phyloP scores from a whole-genome alignment of 2,329 filamentous ascomycete genomes.

The Fusarium setosum region DNA sequence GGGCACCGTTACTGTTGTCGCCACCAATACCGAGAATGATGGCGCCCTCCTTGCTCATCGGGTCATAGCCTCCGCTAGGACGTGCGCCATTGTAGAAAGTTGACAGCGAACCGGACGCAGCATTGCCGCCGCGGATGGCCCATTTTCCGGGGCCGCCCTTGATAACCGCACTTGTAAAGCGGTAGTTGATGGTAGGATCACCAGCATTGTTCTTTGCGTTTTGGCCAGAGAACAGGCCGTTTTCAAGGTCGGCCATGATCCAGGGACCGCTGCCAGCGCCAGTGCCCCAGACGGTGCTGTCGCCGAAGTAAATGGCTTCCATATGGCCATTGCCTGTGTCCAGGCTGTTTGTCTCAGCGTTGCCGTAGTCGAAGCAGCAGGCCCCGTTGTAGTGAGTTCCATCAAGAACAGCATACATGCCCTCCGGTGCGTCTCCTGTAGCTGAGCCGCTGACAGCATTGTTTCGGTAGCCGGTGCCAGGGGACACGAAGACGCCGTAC shows the following conservation, averaged over 20 bases:
- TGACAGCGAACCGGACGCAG: constrained; percentile 6
- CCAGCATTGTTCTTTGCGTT: constrained; percentile 18
- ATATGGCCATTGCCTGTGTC: constrained; percentile 74
- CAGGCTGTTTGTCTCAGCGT: constrained; percentile 56
- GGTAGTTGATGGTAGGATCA: constrained; percentile 4
- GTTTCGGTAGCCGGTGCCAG: constrained; percentile 23
- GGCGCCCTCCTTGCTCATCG: constrained; percentile 20
- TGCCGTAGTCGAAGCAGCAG: constrained; percentile 29
- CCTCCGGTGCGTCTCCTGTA: constrained; percentile 13
- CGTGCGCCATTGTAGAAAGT: constrained; percentile 21
- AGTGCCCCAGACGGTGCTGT: constrained; percentile 63
- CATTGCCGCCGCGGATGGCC: constrained; percentile 20
- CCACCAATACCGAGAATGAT: constrained; percentile 19
- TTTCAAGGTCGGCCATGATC: constrained; percentile 78
- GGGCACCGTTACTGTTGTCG: constrained; percentile 18
- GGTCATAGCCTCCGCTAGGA: constrained; percentile 17
- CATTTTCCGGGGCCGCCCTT: constrained; percentile 20
- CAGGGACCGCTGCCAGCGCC: constrained; percentile 71
- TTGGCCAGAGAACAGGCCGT: constrained; percentile 70
- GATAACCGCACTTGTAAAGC: constrained; percentile 7
- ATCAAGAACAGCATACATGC: constrained; percentile 27
- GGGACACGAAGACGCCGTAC: constrained; percentile 22
- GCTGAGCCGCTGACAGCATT: constrained; percentile 15
- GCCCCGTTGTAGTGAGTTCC: constrained; percentile 22
- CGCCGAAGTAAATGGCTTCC: constrained; percentile 76